phyloP scores from a whole-genome alignment of 352 stramenopile genomes.

The Phytopythium aichiense region DNA sequence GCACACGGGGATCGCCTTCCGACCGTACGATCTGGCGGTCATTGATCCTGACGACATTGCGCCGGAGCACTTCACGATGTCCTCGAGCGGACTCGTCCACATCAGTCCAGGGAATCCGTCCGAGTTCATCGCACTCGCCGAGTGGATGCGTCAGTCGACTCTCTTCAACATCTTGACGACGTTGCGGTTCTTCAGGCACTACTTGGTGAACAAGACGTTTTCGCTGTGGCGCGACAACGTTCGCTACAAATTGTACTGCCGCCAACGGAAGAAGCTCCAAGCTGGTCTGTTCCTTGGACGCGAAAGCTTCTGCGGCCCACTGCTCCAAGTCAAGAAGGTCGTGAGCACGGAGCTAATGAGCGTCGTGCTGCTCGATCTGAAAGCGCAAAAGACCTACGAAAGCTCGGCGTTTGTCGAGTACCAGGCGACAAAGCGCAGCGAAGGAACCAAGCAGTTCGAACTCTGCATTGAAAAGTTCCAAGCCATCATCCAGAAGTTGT shows the following conservation, averaged over 20 bases:
- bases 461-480: constrained; percentile 89
- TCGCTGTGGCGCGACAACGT: constrained; percentile 87
- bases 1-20: constrained; percentile 62
- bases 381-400: constrained; percentile 89
- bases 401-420: constrained; percentile 88
- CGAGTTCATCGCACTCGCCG: constrained; percentile 91
- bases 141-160: constrained; percentile 94
- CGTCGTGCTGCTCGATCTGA: constrained; percentile 79
- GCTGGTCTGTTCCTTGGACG: constrained; percentile 88
- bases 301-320: constrained; percentile 83
- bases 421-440: constrained; percentile 78
- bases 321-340: constrained; percentile 88
- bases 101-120: constrained; percentile 70
- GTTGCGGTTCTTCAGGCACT: constrained; percentile 94
- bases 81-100: constrained; percentile 74
- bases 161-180: constrained; percentile 95
- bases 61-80: constrained; percentile 92
- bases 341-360: constrained; percentile 81
- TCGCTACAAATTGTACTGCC: constrained; percentile 87
- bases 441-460: constrained; percentile 90
- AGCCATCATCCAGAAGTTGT: constrained; percentile 86
- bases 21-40: constrained; percentile 91
- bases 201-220: constrained; percentile 91
- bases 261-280: constrained; percentile 84
- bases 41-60: constrained; percentile 76